Evolutionary conservation across 441 rosid species (phyloP).

Genomic region (Daphne laureola): DNA sequence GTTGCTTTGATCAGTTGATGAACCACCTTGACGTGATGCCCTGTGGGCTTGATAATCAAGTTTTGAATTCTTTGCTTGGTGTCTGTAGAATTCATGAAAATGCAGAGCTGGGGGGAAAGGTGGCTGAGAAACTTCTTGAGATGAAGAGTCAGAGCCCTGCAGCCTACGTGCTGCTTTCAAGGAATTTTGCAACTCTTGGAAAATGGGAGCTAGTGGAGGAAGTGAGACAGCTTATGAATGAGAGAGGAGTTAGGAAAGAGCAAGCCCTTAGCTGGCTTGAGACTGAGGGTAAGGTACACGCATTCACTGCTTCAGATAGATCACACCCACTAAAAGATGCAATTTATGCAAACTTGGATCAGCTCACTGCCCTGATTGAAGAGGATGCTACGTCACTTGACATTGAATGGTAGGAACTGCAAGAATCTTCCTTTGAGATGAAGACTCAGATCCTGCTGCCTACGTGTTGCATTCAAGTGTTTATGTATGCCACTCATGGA

Average conservation of each 20-base stretch:
- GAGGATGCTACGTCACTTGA: conserved; percentile 29
- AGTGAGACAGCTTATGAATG: conserved; percentile 39
- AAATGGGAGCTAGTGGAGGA: conserved; percentile 39
- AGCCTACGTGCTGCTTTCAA: conserved; percentile 37
- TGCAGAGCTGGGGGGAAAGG: conserved; percentile 36
- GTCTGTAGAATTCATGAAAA: conserved; percentile 39
- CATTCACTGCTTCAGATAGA: conserved; percentile 40
- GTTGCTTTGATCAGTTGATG: conserved; percentile 33
- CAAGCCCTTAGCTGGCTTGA: conserved; percentile 47
- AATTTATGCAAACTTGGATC: conserved; percentile 33
- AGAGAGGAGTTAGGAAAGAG: conserved; percentile 32
- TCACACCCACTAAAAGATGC: conserved; percentile 38
- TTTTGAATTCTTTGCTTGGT: conserved; percentile 38
- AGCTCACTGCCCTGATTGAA: conserved; percentile 34
- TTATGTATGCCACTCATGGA: conserved; percentile 29
- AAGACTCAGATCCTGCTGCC: conserved; percentile 38
- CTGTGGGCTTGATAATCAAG: conserved; percentile 25
- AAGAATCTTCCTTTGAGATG: conserved; percentile 22
- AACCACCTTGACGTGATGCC: conserved; percentile 32
- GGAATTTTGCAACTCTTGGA: conserved; percentile 39
- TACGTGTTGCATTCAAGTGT: conserved; percentile 39
- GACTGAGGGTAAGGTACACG: conserved; percentile 30
- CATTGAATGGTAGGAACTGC: conserved; percentile 15
- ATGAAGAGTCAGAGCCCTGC: conserved; percentile 36
- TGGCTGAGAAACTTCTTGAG: conserved; percentile 37